These are phyloP conservation scores for Pseudocercospora fijiensis DNA, from an alignment of 2,329 filamentous ascomycete species.

Conservation along the genomic window DNA sequence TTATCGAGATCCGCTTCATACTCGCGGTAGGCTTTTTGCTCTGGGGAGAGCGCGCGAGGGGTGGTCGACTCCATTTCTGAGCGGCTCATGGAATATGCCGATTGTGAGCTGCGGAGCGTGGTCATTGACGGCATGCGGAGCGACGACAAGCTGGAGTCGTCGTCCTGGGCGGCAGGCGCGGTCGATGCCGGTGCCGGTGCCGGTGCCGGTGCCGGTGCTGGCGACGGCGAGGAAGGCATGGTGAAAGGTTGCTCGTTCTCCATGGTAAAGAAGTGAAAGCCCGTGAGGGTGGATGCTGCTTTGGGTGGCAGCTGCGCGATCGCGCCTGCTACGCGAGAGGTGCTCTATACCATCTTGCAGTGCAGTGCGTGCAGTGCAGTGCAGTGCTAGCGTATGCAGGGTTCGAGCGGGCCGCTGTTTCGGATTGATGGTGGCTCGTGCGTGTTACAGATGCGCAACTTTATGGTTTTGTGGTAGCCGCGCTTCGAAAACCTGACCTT, in stretches of 20 bases:
- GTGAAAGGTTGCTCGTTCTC: background rate
- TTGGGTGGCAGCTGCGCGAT: background rate
- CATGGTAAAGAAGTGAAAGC: background rate
- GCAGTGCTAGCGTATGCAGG: background rate
- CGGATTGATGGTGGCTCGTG: background rate
- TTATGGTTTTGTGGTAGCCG: background rate
- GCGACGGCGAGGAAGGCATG: conserved; percentile 1
- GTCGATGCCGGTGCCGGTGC: background rate
- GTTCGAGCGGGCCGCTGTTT: background rate
- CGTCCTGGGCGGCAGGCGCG: background rate
- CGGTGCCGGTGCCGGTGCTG: background rate
- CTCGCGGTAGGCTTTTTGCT: conserved; percentile 15
- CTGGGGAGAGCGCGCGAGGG: conserved; percentile 14
- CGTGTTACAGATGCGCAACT: background rate
- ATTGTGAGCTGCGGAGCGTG: conserved; percentile 9
- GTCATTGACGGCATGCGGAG: conserved; percentile 13
- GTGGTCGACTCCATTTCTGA: conserved; percentile 15
- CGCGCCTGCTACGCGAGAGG: background rate
- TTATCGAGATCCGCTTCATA: conserved; percentile 16
- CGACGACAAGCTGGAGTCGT: conserved; percentile 2
- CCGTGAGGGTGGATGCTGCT: background rate
- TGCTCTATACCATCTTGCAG: background rate
- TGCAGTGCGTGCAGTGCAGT: no score
- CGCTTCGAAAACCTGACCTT: background rate
- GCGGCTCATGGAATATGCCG: conserved; percentile 8